Conservation (phyloP, 2,329 filamentous ascomycete species). For the Drechslerella dactyloides region DNA sequence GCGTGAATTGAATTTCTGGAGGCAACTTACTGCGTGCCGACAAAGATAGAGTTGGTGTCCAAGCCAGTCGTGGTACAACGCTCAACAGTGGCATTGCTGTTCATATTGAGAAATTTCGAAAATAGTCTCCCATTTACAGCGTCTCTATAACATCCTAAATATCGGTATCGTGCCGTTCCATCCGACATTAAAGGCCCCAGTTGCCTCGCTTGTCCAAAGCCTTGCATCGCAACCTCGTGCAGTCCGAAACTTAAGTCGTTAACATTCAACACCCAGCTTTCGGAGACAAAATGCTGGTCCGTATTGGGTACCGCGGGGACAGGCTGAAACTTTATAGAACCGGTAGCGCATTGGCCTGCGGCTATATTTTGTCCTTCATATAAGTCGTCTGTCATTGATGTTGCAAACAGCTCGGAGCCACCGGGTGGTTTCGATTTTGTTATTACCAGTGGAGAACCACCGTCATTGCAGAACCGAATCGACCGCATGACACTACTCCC, state of each 20-base stretch:
- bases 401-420: slow-evolving; percentile 56
- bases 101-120: slow-evolving; percentile 53
- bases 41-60: slow-evolving; percentile 56
- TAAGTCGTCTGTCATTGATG: slow-evolving; percentile 56
- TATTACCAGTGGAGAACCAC: slow-evolving; percentile 58
- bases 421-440: slow-evolving; percentile 59
- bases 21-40: slow-evolving; percentile 56
- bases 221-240: slow-evolving; percentile 57
- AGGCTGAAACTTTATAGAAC: slow-evolving; percentile 56
- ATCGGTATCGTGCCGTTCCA: slow-evolving; percentile 55
- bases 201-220: slow-evolving; percentile 56
- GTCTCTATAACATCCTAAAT: slow-evolving; percentile 60
- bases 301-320: slow-evolving; percentile 42
- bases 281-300: slow-evolving; percentile 54
- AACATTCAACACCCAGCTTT: slow-evolving; percentile 59
- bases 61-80: slow-evolving; percentile 57
- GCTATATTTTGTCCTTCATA: slow-evolving; percentile 57
- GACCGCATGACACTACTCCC: slow-evolving; percentile 55
- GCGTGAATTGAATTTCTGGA: not conserved
- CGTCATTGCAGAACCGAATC: slow-evolving; percentile 58
- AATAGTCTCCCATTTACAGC: slow-evolving; percentile 57
- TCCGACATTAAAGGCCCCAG: slow-evolving; percentile 58
- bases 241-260: slow-evolving; percentile 60
- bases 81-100: slow-evolving; percentile 57
- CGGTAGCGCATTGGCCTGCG: slow-evolving; percentile 55